phyloP scores from a whole-genome alignment of 163 green algal genomes.

The Chloromonas sp. region DNA sequence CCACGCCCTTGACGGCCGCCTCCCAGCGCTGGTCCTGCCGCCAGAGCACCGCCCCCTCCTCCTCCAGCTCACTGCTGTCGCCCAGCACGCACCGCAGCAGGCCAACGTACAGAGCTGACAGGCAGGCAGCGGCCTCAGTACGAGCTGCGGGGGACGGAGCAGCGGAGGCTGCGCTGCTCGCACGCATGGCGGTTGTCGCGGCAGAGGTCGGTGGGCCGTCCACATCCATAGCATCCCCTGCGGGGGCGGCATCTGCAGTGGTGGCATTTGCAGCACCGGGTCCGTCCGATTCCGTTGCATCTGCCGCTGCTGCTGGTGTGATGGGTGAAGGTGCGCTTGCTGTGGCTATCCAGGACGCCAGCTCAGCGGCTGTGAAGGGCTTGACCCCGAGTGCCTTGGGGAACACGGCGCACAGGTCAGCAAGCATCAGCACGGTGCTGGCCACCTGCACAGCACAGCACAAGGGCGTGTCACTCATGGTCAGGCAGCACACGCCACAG shows the following conservation, averaged over 20 bases:
- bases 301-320: background rate
- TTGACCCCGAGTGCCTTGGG: background rate
- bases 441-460: background rate
- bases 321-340: background rate
- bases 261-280: no score
- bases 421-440: background rate
- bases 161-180: background rate
- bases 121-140: background rate
- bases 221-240: background rate
- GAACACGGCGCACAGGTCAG: background rate
- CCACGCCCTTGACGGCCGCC: conserved; percentile 9
- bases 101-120: background rate
- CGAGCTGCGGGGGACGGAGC: background rate
- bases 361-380: background rate
- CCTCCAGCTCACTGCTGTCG: conserved; percentile 4
- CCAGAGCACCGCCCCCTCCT: background rate
- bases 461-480: background rate
- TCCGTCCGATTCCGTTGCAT: background rate
- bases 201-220: background rate
- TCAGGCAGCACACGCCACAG: background rate
- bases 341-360: background rate
- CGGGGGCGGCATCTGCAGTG: no score
- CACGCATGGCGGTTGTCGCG: background rate
- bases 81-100: conserved; percentile 17
- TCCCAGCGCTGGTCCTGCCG: conserved; percentile 33